Conservation (phyloP, 495 filamentous ascomycete genomes). For the Filosporella fistucella region DNA sequence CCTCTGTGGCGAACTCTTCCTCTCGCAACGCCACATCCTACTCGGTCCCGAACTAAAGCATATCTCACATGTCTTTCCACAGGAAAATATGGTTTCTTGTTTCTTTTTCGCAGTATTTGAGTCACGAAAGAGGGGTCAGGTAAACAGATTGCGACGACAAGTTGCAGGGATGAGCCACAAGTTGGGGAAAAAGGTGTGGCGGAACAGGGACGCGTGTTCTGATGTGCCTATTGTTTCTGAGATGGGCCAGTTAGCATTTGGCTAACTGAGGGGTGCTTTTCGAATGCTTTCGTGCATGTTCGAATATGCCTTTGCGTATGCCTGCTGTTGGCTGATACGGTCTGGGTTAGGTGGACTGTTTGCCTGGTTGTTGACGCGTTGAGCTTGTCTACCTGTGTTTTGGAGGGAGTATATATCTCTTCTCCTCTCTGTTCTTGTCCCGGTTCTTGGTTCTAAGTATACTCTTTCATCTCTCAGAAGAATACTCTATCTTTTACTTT, state of each 20-base stretch:
- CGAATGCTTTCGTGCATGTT: slow-evolving; percentile 16
- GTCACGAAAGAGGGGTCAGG: background rate
- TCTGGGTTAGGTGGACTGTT: background rate
- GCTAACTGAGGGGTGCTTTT: slow-evolving; percentile 2
- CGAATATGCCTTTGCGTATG: slow-evolving; percentile 9
- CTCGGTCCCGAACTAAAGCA: too few species aligned
- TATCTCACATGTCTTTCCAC: too few species aligned
- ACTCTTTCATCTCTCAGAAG: slow-evolving; percentile 15
- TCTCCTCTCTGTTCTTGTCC: slow-evolving; percentile 1
- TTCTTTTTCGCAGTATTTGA: background rate
- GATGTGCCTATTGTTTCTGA: background rate
- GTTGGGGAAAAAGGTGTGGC: background rate
- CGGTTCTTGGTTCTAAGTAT: slow-evolving; percentile 1
- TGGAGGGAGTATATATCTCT: slow-evolving; percentile 9
- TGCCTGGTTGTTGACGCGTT: slow-evolving; percentile 1
- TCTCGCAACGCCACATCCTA: too few species aligned
- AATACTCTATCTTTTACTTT: slow-evolving; percentile 7
- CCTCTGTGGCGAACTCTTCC: too few species aligned
- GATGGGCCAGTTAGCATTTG: slow-evolving; percentile 10
- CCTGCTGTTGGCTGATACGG: slow-evolving; percentile 8
- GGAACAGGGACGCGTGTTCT: slow-evolving; percentile 9
- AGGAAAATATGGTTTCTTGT: too few species aligned
- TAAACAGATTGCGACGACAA: slow-evolving; percentile 15
- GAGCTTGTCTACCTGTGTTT: background rate
- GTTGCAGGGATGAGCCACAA: slow-evolving; percentile 14